phyloP scores from a whole-genome alignment of 768 basidiomycete species.

The Crassisporium funariophilum region DNA sequence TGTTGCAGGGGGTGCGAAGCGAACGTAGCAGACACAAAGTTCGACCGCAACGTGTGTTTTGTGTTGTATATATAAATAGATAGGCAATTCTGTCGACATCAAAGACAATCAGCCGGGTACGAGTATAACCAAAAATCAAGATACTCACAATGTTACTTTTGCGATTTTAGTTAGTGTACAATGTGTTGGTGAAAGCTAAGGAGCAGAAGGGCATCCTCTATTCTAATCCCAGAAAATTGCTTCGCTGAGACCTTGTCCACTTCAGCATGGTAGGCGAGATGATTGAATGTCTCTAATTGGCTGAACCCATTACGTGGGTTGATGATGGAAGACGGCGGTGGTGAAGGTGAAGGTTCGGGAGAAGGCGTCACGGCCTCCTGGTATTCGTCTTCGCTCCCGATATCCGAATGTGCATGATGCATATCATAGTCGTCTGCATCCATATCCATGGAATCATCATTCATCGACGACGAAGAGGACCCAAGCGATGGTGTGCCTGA shows the following conservation, averaged over 20 bases:
- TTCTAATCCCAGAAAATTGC: conserved; percentile 56
- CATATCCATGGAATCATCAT: conserved; percentile 51
- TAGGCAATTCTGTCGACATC: conserved; percentile 17
- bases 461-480: conserved; percentile 53
- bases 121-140: not conserved
- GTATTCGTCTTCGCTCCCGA: conserved; percentile 70
- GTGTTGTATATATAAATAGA: conserved; percentile 22
- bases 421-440: conserved; percentile 43
- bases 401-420: conserved; percentile 48
- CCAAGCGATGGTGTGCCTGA: conserved; percentile 51
- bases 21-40: not conserved
- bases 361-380: conserved; percentile 77
- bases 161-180: conserved; percentile 43
- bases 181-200: conserved; percentile 74
- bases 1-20: not conserved
- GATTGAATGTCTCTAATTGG: conserved; percentile 18
- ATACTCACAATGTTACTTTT: conserved; percentile 24
- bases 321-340: conserved; percentile 17
- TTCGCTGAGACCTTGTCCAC: conserved; percentile 48
- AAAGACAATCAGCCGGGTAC: not conserved
- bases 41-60: conserved; percentile 17
- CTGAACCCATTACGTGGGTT: conserved; percentile 13
- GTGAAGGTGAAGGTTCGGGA: conserved; percentile 48
- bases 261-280: conserved; percentile 35
- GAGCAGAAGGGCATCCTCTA: conserved; percentile 75